phyloP scores from a whole-genome alignment of 148 eudicot genomes.

The Spergularia bocconei region DNA sequence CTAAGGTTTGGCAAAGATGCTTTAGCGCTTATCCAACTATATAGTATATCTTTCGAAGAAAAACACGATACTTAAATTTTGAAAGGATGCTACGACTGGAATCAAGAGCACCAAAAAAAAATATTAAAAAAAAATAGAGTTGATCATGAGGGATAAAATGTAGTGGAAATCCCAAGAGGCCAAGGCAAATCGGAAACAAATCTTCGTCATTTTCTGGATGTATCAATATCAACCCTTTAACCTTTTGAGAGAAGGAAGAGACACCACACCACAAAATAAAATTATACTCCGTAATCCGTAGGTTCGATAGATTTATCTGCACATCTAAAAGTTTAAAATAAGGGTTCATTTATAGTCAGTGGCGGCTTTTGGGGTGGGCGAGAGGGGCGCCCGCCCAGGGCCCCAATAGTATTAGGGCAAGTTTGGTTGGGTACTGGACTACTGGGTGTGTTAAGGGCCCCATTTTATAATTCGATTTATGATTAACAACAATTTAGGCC shows the following conservation, averaged over 20 bases:
- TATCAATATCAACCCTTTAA: background rate
- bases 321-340: no score
- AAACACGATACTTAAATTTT: background rate
- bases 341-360: no score
- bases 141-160: background rate
- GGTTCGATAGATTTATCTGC: no score
- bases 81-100: background rate
- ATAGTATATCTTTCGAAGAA: slow-evolving; percentile 5
- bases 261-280: background rate
- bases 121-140: no score
- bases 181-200: background rate
- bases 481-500: no score
- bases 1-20: background rate
- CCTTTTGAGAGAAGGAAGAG: background rate
- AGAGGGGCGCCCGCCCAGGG: no score
- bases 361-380: no score
- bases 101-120: background rate
- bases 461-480: no score
- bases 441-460: no score
- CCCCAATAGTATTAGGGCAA: no score
- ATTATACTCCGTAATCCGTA: no score
- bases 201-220: background rate
- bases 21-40: background rate
- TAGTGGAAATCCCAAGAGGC: background rate
- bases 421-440: no score